Conservation (phyloP, 1,139 yeast genomes). For the Dujonia santamariae region DNA sequence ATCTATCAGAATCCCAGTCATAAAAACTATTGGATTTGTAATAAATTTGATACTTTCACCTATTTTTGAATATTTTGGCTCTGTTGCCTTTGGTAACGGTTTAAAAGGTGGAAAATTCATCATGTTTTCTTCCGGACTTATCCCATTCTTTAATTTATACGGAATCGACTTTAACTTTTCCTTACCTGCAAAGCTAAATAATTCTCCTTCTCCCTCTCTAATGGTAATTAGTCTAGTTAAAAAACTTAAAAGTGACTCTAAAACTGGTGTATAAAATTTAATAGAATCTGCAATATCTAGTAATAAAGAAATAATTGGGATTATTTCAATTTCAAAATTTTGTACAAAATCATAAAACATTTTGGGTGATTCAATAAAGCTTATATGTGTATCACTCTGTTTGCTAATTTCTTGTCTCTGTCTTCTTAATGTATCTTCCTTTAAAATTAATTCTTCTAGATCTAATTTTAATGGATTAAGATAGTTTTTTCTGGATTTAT, state of each 20-base stretch:
- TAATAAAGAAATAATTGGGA: constrained; percentile 10
- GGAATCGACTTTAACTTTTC: not conserved
- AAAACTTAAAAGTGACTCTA: constrained; percentile 15
- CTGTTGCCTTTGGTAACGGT: constrained; percentile 18
- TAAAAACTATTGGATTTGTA: constrained; percentile 1
- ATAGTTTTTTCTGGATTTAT: too few relatives aligned
- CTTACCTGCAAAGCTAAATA: not conserved
- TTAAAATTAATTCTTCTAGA: constrained; percentile 1
- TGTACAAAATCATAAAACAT: constrained; percentile 19
- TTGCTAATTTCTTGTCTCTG: not conserved
- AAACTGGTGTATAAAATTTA: constrained; percentile 12
- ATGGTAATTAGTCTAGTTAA: constrained; percentile 12
- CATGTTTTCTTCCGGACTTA: constrained; percentile 23
- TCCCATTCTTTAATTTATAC: constrained; percentile 15
- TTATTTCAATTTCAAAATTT: constrained; percentile 14
- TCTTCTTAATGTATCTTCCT: constrained; percentile 2
- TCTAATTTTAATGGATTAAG: constrained; percentile 1
- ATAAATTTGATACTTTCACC: too few relatives aligned
- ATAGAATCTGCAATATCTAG: constrained; percentile 11
- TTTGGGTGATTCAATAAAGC: constrained; percentile 6
- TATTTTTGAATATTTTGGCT: too few relatives aligned
- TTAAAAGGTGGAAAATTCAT: constrained; percentile 26
- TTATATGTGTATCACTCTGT: too few relatives aligned
- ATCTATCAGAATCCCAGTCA: constrained; percentile 3
- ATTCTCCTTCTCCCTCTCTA: constrained; percentile 9